These are phyloP conservation scores for Jackrogersella multiformis DNA, from an alignment of 495 filamentous ascomycete genomes.

Conservation along the genomic window DNA sequence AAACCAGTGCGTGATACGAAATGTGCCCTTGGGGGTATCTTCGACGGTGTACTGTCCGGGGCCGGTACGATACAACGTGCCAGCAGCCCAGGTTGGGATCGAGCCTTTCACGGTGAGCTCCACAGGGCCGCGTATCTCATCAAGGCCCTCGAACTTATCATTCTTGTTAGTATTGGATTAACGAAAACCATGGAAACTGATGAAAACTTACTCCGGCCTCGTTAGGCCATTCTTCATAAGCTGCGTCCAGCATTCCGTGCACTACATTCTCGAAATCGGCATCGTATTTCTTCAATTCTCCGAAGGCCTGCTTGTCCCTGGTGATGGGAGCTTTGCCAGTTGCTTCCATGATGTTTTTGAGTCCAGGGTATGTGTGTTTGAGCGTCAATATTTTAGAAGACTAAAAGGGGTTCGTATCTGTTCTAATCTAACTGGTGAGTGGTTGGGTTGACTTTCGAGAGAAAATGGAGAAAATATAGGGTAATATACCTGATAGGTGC, in stretches of 20 bases:
- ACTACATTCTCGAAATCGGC: constrained; percentile 76
- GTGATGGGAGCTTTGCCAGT: background rate
- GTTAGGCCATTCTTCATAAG: constrained; percentile 54
- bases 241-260: constrained; percentile 61
- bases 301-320: constrained; percentile 60
- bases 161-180: constrained; percentile 5
- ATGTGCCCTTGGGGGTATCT: constrained; percentile 63
- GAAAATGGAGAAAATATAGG: too few species aligned
- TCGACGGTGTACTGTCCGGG: constrained; percentile 69
- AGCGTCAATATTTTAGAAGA: too few species aligned
- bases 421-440: too few species aligned
- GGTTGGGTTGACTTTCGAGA: too few species aligned
- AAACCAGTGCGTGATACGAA: constrained; percentile 76
- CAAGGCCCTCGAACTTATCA: constrained; percentile 56
- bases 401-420: too few species aligned
- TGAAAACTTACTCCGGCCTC: constrained; percentile 52
- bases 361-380: background rate
- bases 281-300: constrained; percentile 80
- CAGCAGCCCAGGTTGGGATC: constrained; percentile 60
- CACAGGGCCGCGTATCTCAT: constrained; percentile 56
- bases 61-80: constrained; percentile 76
- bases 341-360: constrained; percentile 3
- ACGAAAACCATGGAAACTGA: background rate
- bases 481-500: too few species aligned
- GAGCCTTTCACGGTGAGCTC: constrained; percentile 50